Percentiles rank a stretch among this genome's conserved stretches.
These are phyloP conservation scores for Grammothele lineata DNA, from an alignment of 768 basidiomycete species.

Conservation along the genomic window DNA sequence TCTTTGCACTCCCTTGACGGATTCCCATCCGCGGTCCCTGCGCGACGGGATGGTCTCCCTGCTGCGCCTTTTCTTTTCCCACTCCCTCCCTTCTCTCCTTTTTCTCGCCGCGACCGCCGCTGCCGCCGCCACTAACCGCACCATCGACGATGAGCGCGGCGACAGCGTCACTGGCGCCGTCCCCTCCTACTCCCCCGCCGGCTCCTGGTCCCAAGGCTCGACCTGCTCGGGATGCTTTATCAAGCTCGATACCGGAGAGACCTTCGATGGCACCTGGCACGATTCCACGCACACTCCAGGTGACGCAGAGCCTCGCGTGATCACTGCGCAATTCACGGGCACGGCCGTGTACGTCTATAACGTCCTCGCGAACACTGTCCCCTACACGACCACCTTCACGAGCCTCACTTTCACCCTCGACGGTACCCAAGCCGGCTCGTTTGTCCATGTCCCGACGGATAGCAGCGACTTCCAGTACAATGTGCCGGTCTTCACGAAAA, in stretches of 20 bases:
- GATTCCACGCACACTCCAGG: constrained; percentile 1
- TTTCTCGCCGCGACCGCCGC: no score
- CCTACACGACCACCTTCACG: neutral
- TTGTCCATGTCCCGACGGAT: neutral
- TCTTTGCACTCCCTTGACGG: no score
- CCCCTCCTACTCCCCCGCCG: constrained; percentile 6
- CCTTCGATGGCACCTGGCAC: constrained; percentile 8
- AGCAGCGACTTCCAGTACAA: constrained; percentile 2
- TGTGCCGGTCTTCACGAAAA: neutral
- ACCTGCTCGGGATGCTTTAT: neutral
- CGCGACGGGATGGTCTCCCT: no score
- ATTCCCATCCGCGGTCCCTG: no score
- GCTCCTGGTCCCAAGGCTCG: constrained; percentile 7
- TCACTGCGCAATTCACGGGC: constrained; percentile 1
- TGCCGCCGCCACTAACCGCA: neutral
- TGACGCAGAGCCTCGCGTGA: neutral
- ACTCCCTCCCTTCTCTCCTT: no score
- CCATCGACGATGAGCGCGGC: neutral
- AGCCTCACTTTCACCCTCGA: constrained; percentile 9
- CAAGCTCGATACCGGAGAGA: neutral
- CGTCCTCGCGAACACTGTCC: neutral
- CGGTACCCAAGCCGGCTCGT: neutral
- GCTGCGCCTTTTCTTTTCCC: no score
- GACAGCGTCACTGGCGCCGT: neutral
- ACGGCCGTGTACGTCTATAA: constrained; percentile 3